A percentile compares a stretch with the other conserved stretches of the same genome.
These are phyloP conservation scores for Boletus subcaerulescens DNA, from an alignment of 768 basidiomycete species.

Conservation along the genomic window DNA sequence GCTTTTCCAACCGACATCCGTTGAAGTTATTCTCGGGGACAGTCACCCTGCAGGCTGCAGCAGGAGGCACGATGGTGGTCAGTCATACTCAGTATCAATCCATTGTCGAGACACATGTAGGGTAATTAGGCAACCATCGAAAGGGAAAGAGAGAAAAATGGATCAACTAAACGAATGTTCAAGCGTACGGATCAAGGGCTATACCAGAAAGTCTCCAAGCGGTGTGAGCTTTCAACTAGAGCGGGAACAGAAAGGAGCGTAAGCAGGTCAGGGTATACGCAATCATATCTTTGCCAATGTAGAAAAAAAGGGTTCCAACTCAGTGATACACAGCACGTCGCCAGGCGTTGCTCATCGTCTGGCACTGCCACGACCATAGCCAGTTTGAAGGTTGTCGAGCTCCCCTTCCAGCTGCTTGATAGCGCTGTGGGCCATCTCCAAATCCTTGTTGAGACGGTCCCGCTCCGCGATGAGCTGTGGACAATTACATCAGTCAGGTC, in stretches of 20 bases:
- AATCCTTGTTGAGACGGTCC: constrained; percentile 97
- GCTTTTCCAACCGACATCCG: no score
- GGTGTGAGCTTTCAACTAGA: constrained; percentile 2
- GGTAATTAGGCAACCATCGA: constrained; percentile 11
- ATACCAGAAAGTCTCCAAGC: neutral
- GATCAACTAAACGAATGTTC: constrained; percentile 27
- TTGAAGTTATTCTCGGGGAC: no score
- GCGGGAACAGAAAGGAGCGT: constrained; percentile 19
- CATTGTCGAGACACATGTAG: constrained; percentile 15
- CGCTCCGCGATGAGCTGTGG: constrained; percentile 93
- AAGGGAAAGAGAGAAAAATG: constrained; percentile 6
- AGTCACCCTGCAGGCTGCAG: no score
- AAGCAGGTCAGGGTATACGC: constrained; percentile 28
- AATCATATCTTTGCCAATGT: constrained; percentile 7
- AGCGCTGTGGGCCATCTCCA: constrained; percentile 87
- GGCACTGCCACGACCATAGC: constrained; percentile 67
- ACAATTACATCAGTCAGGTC: constrained; percentile 14
- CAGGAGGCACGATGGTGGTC: no score
- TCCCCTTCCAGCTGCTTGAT: constrained; percentile 92
- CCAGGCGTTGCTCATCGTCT: constrained; percentile 21
- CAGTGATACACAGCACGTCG: neutral
- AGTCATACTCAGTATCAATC: neutral
- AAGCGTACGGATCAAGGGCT: neutral
- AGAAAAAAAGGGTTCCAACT: constrained; percentile 2
- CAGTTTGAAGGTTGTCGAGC: constrained; percentile 84